These are phyloP conservation scores for Ophiostoma sp. DNA, from an alignment of 2,329 filamentous ascomycete genomes.

Conservation along the genomic window DNA sequence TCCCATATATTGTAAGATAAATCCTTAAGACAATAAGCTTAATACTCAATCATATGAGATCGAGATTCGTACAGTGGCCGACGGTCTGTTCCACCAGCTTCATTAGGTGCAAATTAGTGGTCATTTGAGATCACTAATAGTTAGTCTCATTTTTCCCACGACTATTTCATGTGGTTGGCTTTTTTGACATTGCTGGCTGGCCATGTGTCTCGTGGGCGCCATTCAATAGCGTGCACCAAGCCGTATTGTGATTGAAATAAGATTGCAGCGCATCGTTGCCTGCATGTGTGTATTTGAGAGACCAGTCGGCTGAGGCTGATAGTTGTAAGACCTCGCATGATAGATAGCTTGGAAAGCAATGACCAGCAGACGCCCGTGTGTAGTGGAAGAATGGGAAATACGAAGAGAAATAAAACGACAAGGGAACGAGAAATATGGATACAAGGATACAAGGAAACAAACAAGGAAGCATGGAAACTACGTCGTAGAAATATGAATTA, in stretches of 20 bases:
- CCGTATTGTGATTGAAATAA: background rate
- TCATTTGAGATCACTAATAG: too few species aligned
- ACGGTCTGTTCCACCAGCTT: background rate
- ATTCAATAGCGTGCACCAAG: background rate
- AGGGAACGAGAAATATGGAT: background rate
- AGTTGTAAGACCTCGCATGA: background rate
- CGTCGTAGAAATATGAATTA: too few species aligned
- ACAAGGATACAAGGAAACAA: background rate
- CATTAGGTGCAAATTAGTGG: background rate
- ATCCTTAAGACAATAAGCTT: background rate
- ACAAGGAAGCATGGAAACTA: background rate
- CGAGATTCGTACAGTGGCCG: background rate
- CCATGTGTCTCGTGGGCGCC: background rate
- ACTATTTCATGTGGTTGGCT: background rate
- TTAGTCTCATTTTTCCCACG: too few species aligned
- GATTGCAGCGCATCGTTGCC: background rate
- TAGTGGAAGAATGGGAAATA: background rate
- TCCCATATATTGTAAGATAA: background rate
- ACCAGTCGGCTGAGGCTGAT: background rate
- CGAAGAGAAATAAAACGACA: background rate
- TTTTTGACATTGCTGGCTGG: background rate
- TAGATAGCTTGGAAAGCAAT: constrained; percentile 2
- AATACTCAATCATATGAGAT: background rate
- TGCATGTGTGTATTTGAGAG: background rate
- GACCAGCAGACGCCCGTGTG: background rate